These are phyloP conservation scores for Amanita exitialis DNA, from an alignment of 768 basidiomycete species.

Conservation along the genomic window DNA sequence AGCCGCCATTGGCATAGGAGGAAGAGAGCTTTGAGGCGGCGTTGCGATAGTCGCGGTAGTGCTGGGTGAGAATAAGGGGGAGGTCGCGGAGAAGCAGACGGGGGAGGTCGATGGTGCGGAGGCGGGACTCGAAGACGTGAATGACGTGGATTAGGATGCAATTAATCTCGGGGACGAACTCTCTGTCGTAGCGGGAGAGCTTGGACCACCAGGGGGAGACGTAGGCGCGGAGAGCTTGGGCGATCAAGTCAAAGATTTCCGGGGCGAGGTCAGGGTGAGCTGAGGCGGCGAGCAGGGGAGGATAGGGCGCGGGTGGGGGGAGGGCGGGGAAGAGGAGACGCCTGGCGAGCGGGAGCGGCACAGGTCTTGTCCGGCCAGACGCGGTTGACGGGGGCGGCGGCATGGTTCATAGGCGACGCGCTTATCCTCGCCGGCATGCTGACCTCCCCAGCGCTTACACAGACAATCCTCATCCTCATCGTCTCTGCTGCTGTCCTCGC, in stretches of 20 bases:
- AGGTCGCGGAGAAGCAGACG: conserved; percentile 52
- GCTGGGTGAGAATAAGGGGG: conserved; percentile 61
- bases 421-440: too few relatives aligned
- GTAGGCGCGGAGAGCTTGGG: conserved; percentile 68
- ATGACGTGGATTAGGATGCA: conserved; percentile 47
- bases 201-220: conserved; percentile 84
- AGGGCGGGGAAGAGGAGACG: conserved; percentile 59
- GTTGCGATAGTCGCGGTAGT: conserved; percentile 70
- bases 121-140: conserved; percentile 49
- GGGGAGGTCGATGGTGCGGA: conserved; percentile 44
- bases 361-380: conserved; percentile 14
- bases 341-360: conserved; percentile 31
- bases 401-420: too few relatives aligned
- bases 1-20: conserved; percentile 62
- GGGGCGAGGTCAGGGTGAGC: conserved; percentile 44
- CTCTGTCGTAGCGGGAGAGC: conserved; percentile 74
- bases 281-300: conserved; percentile 41
- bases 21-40: conserved; percentile 52
- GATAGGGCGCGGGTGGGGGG: conserved; percentile 30
- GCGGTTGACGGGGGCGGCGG: conserved; percentile 11
- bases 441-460: too few relatives aligned
- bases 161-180: conserved; percentile 67
- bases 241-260: conserved; percentile 72
- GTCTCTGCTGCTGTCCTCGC: conserved; percentile 33
- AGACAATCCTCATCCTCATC: conserved; percentile 40